Base-by-base conservation (phyloP, 2,329 filamentous ascomycete genomes). In the Pyricularia sp. region DNA sequence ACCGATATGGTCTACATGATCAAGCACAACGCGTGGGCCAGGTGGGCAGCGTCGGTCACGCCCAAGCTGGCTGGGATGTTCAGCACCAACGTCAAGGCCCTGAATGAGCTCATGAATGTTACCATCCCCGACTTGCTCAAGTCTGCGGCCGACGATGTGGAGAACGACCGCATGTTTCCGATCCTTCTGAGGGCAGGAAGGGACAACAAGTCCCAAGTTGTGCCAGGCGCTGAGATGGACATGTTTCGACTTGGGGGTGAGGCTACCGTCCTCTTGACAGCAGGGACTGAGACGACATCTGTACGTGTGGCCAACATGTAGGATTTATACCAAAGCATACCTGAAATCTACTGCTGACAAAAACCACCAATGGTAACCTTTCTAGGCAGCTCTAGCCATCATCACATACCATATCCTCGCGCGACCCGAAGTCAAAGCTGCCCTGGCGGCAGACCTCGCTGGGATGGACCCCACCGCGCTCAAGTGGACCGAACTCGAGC, bases 231-330 rank as follows among this genome's bases (percentile, higher is more conserved):
- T 12, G 59, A 63, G 59, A 72, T 71, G 55, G 68, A 68, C 9
- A 63, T 72, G 3, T 72, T 75, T 12, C 74, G 79, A 1, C 71
- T 81, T 0, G 74, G 74, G 7, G 75, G 80, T 4, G 81, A 83
- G 64, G 80, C 76, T 0, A 76, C 77, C n/a, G 72, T 75, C 4
- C 69, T 83, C 25, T 67, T 81, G 0, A 71, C 74, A 1, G 81
- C 78, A 0, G 81, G 80, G 0, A 78, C 78, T 0, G 80, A 82
- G 70, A 82, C 77, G 2, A 78, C 76, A 2, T 75, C 74, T 30
- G 59, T 63, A 63, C 10, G 59, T 28, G 3, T 63, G 11, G 12
- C 23, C 26, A n/a, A 55, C 7, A 7, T 7, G 20, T 6, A 9
- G 7, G 7, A n/a, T 2, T n/a, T 20, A 2, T n/a, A 7, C 6